Evolutionary conservation across 495 filamentous ascomycete species (phyloP), one percentile per base, ranked within the genome.

Genomic region (Cercophora scortea): DNA sequence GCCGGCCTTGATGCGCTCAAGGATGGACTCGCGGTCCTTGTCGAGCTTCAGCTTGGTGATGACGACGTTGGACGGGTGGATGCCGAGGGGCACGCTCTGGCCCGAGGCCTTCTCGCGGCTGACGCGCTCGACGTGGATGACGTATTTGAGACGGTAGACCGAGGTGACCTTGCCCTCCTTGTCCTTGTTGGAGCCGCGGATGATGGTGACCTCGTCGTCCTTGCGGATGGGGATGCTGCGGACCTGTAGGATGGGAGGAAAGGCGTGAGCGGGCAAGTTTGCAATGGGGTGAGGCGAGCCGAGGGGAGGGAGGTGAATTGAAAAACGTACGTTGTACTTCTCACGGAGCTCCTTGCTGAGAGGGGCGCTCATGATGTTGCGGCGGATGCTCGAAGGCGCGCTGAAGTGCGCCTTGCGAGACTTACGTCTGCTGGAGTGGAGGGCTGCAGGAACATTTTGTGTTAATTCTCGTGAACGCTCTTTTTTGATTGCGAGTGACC

Each of bases 21-120:
- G 79, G 68, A 97, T 93, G 70, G 77, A 78, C 79, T 97, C 92
- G 63, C 93, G 88, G 76, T 99, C 93, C 86, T 96, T 94, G 77
- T 95, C 90, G 61, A 96, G 76, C 85, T 96, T 94, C 69, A 98
- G 79, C 81, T 96, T 96, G 72, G 86, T 96, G 78, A 97, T 87
- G 72, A 91, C 82, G 59, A 94, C 87, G 72, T 96, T 97, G 72
- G 84, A 88, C 57, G 93, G 86, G 72, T 89, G 82, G 73, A 96
- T 85, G 68, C 86, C 86, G 69, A 95, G 74, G 54, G 89, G 90
- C 13, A 95, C 89, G 63, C 79, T 84, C 79, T 93, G 88, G 69
- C 91, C 90, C 71, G 88, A 91, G 68, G 81, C 84, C 84, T 97
- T 97, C 73, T 98, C 93, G 67, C 89, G 86, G 69, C 81, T 80